phyloP scores from a whole-genome alignment of 208 protist species.

The Leishmania braziliensis region DNA sequence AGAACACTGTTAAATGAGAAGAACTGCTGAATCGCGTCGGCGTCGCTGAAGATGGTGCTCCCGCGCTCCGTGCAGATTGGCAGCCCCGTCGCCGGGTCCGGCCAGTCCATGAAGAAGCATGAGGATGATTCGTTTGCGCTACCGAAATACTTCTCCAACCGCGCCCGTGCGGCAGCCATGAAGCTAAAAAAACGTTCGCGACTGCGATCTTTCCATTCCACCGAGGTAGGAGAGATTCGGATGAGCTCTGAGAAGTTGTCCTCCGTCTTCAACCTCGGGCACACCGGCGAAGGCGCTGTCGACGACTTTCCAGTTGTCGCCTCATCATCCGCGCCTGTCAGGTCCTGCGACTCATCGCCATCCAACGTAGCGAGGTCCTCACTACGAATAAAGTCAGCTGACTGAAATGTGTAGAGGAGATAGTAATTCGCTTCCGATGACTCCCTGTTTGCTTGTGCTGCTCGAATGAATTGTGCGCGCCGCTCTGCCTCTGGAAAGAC shows the following conservation, averaged over 20 bases:
- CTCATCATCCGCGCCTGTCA: constrained; percentile 27
- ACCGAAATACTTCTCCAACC: constrained; percentile 7
- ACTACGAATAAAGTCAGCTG: constrained; percentile 18
- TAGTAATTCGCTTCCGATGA: constrained; percentile 19
- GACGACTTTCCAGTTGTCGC: background rate
- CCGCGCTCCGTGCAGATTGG: constrained; percentile 38
- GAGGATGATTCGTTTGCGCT: background rate
- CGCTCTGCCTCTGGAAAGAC: constrained; percentile 36
- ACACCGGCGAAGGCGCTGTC: background rate
- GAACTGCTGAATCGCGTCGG: constrained; percentile 49
- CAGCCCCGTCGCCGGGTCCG: constrained; percentile 54
- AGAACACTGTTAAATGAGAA: constrained; percentile 45
- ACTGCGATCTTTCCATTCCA: constrained; percentile 54
- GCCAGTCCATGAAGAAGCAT: constrained; percentile 49
- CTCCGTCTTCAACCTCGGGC: background rate
- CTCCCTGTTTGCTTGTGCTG: background rate
- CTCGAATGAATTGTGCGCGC: background rate
- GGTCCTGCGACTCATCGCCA: constrained; percentile 16
- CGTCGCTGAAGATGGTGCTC: constrained; percentile 35
- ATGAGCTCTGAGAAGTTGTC: constrained; percentile 40
- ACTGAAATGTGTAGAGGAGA: constrained; percentile 53
- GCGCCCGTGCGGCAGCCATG: constrained; percentile 21
- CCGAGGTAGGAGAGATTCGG: constrained; percentile 26
- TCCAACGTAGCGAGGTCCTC: background rate
- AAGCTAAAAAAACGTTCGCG: constrained; percentile 51